A percentile compares a stretch with the other conserved stretches of the same genome.
These are phyloP conservation scores for Cornus suecica DNA, from an alignment of 148 eudicot genomes.

Conservation along the genomic window DNA sequence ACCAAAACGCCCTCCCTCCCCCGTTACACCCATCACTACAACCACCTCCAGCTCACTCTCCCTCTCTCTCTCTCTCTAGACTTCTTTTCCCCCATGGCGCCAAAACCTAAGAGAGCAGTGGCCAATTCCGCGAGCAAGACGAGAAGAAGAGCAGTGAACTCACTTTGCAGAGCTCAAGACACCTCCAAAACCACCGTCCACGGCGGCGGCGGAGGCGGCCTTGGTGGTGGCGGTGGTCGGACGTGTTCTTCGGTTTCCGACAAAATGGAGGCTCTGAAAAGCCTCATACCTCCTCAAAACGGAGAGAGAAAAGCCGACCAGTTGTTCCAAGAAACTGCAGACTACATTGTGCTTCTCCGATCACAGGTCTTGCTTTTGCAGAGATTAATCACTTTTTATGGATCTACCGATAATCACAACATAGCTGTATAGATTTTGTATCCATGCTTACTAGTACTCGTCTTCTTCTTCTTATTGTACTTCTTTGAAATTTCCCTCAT, in stretches of 20 bases:
- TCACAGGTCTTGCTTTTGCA: constrained; percentile 43
- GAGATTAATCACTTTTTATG: constrained; percentile 37
- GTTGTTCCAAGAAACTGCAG: constrained; percentile 48
- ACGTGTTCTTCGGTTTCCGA: constrained; percentile 24
- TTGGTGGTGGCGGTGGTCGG: background rate
- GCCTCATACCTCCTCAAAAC: constrained; percentile 29
- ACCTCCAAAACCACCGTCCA: background rate
- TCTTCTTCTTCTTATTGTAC: background rate
- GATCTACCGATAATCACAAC: constrained; percentile 18
- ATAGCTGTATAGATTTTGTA: constrained; percentile 8
- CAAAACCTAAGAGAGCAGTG: constrained; percentile 22
- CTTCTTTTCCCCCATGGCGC: constrained; percentile 17
- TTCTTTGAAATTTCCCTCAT: background rate
- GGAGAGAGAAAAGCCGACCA: constrained; percentile 33
- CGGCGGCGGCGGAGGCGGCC: too few species aligned
- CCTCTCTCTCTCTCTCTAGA: background rate
- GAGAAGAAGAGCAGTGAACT: background rate
- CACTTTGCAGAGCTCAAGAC: background rate
- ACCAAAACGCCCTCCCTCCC: background rate
- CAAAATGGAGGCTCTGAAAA: constrained; percentile 45
- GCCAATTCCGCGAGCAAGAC: constrained; percentile 11
- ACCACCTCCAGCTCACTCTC: background rate
- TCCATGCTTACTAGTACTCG: background rate
- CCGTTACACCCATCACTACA: background rate
- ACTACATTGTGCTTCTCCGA: constrained; percentile 40